Base-by-base conservation (phyloP, 2,329 filamentous ascomycete genomes). In the Plenodomus lindquistii region DNA sequence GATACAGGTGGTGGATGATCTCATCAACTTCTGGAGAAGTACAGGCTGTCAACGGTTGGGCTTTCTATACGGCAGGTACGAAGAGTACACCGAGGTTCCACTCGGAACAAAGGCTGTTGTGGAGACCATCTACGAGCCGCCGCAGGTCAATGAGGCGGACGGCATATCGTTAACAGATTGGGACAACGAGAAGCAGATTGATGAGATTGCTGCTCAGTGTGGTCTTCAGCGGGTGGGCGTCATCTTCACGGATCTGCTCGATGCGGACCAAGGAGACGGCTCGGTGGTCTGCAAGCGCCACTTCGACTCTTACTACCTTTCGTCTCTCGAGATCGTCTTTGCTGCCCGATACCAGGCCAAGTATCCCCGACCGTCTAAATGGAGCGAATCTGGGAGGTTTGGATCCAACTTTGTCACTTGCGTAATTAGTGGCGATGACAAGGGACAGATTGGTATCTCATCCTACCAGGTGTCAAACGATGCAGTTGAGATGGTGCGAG, bases 321-420 rank as follows among this genome's bases (percentile, higher is more conserved):
- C 92, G 0, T 97, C 94, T 1, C 83, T 96, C 11, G 94, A 99
- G 73, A 87, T 97, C 52, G 85, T 85, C 55, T 97, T 97, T 72
- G 89, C 92, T 1, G 87, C 94, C 17, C 85, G 91, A 40, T 81
- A 95, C 52, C 94, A 99, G 74, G 90, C 91, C 7, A 86, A 89
- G 65, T 84, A 96, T 61, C 92, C 93, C 1, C 93, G 95, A 63
- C 80, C 91, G 16, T 94, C 90, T 8, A 97, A 97, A 72, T 99
- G 94, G 93, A 96, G 93, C 70, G 92, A 97, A 65, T 95, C 89
- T 2, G 94, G 93, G 38, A 83, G 83, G 46, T 99, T 97, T 66
- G 94, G 94, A 16, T 97, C 93, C 40, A 94, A 95, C 68, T 97
- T 97, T 70, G 92, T 99, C 40, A 97, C 94, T 0, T 99, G 94